A percentile compares a stretch with the other conserved stretches of the same genome.
phyloP scores from a whole-genome alignment of 805 yeast species.

The Brettanomyces custersianus region DNA sequence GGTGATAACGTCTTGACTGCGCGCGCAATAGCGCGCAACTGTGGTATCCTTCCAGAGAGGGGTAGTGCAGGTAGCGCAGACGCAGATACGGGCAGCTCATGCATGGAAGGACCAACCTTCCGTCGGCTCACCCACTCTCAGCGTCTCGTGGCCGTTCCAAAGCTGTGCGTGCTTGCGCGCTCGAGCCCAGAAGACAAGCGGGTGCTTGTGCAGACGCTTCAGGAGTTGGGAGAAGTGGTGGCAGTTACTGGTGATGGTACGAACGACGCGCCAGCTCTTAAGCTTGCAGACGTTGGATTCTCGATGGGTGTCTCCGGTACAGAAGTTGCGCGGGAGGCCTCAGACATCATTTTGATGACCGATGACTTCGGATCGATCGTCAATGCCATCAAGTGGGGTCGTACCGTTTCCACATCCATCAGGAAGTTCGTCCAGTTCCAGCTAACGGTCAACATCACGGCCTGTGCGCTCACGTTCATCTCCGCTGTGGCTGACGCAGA shows the following conservation, averaged over 20 bases:
- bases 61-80: no score
- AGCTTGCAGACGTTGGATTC: slow-evolving; percentile 95
- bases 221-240: slow-evolving; percentile 80
- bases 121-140: slow-evolving; percentile 54
- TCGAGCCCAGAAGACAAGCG: slow-evolving; percentile 95
- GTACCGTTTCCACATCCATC: slow-evolving; percentile 91
- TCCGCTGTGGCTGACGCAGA: slow-evolving; percentile 81
- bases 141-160: slow-evolving; percentile 56
- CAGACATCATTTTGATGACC: slow-evolving; percentile 94
- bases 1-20: slow-evolving; percentile 95
- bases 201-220: slow-evolving; percentile 71
- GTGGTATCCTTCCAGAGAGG: slow-evolving; percentile 65
- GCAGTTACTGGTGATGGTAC: slow-evolving; percentile 99
- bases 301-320: slow-evolving; percentile 99
- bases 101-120: slow-evolving; percentile 91
- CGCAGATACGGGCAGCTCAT: slow-evolving; percentile 43
- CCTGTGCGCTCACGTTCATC: slow-evolving; percentile 88
- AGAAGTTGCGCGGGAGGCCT: slow-evolving; percentile 97
- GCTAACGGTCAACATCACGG: slow-evolving; percentile 91
- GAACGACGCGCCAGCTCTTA: slow-evolving; percentile 96
- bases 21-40: slow-evolving; percentile 76
- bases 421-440: slow-evolving; percentile 95
- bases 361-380: slow-evolving; percentile 94
- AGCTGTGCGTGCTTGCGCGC: slow-evolving; percentile 78
- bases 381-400: slow-evolving; percentile 96